Evolutionary conservation across 2,329 filamentous ascomycete species (phyloP), one percentile per base, ranked within the genome.

Genomic region (Penicillium occitanis): DNA sequence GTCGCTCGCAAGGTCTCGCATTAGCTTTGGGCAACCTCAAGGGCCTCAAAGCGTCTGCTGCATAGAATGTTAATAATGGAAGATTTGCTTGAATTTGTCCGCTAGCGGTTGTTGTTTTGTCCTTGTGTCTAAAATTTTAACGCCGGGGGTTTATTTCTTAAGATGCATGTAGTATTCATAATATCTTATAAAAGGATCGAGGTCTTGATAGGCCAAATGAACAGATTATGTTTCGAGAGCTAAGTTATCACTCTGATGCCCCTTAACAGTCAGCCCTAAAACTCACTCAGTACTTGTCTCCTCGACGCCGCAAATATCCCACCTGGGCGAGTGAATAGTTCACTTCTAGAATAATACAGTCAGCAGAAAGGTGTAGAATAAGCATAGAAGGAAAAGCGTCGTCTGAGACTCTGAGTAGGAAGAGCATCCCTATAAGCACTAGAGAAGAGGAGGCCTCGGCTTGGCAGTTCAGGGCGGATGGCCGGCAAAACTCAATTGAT

Each of bases 11-110:
- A 82, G 95, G 95, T 59, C 84, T 99, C 75, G 95, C 95, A 11
- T 83, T 99, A 72, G 97, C 94, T 81, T 83, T 99, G 70, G 95
- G 95, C 37, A 96, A 92, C 60, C 84, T 99, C 74, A 99, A 98
- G 83, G 95, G 95, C 1, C 83, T 99, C 69, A 97, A 93, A 83
- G 95, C 94, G 81, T 76, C 77, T 61, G 68, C 77, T 63, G 75
- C 77, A 72, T 79, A 74, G 73, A 72, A 69, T 69, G 46, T 70
- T 68, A 46, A 63, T 72, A 70, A 66, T 67, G 72, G 72, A 71
- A 72, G 66, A 68, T 72, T 70, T 60, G 62, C 63, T 64, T 71
- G 51, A 59, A n/a, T 63, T 68, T 67, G 57, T 42, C 63, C 48
- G 46, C 63, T 51, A 65, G 63, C 63, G 63, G 55, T 59, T 65